phyloP scores from a whole-genome alignment of 2,329 filamentous ascomycete genomes.

The Cordyceps pruinosa region DNA sequence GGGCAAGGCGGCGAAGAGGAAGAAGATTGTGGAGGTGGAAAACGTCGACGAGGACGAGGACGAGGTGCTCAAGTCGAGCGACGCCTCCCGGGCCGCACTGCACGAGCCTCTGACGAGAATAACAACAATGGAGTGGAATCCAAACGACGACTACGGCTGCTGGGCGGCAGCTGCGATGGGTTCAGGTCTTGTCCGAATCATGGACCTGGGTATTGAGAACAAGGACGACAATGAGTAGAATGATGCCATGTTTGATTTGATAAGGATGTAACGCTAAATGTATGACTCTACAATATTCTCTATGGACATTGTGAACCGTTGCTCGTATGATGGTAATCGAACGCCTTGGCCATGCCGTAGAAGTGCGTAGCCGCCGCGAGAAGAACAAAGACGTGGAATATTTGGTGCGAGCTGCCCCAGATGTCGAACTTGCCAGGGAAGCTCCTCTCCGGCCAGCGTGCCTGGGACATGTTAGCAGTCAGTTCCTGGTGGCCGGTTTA shows the following conservation, averaged over 20 bases:
- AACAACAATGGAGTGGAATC: slow-evolving; percentile 60
- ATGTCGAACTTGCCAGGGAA: slow-evolving; percentile 79
- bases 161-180: slow-evolving; percentile 62
- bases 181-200: slow-evolving; percentile 58
- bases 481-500: not conserved
- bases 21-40: slow-evolving; percentile 24
- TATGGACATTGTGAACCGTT: slow-evolving; percentile 44
- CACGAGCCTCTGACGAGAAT: slow-evolving; percentile 58
- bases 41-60: slow-evolving; percentile 28
- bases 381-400: slow-evolving; percentile 88
- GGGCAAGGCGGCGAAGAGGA: slow-evolving; percentile 29
- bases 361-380: slow-evolving; percentile 77
- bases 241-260: not conserved
- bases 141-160: slow-evolving; percentile 56
- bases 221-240: slow-evolving; percentile 11
- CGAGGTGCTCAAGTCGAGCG: slow-evolving; percentile 25
- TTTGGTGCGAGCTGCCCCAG: slow-evolving; percentile 88
- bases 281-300: not conserved
- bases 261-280: slow-evolving; percentile 3
- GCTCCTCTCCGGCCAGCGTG: slow-evolving; percentile 75
- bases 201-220: slow-evolving; percentile 54
- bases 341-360: slow-evolving; percentile 72
- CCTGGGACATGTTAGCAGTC: slow-evolving; percentile 33
- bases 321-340: slow-evolving; percentile 72
- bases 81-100: slow-evolving; percentile 40